Evolutionary conservation across 768 basidiomycete species (phyloP), one percentile per base, ranked within the genome.

Genomic region (Amanita polypyramis): DNA sequence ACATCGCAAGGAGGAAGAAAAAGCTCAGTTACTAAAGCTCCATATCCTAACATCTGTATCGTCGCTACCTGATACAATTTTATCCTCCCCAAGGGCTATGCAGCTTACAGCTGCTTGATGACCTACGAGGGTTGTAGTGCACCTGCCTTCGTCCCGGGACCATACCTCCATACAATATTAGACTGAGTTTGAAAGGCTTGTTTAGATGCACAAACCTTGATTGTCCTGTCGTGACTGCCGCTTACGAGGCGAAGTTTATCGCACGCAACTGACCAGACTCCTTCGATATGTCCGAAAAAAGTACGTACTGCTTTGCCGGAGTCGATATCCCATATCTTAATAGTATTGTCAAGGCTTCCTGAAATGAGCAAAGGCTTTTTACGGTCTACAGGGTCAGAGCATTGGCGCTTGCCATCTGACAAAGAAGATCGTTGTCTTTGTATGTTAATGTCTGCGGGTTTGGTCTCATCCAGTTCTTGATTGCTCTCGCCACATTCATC

Each of bases 221-320:
- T 86, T n/a, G 92, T 96, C 23, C 91, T 78, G 65, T 96, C 92
- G 60, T 98, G 95, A 58, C 91, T 94, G 5, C 82, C 94, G 45
- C 88, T 93, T 20, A 93, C 92, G 42, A 99, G 69, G 45, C 95
- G 73, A 58, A 98, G 72, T 60, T 91, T 86, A 63, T 99, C 93
- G 54, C 85, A 82, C 19, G 91, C 92, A 25, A 98, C 86, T 2
- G 82, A 83, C 96, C 96, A 99, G 14, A 99, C 92, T 46, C 96
- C 96, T 61, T 99, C 96, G 56, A 98, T 93, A 62, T 97, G 94
- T 1, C 94, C 96, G 62, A 99, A 99, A 52, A 94, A 75, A 35
- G 96, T 97, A 58, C 77, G 72, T 41, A 77, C 68, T 19, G 81
- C 73, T 57, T 82, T 79, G 34, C 85, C 91, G 1, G 82, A 77